These are phyloP conservation scores for Stachybotrys chartarum DNA, from an alignment of 2,329 filamentous ascomycete genomes.

Conservation along the genomic window DNA sequence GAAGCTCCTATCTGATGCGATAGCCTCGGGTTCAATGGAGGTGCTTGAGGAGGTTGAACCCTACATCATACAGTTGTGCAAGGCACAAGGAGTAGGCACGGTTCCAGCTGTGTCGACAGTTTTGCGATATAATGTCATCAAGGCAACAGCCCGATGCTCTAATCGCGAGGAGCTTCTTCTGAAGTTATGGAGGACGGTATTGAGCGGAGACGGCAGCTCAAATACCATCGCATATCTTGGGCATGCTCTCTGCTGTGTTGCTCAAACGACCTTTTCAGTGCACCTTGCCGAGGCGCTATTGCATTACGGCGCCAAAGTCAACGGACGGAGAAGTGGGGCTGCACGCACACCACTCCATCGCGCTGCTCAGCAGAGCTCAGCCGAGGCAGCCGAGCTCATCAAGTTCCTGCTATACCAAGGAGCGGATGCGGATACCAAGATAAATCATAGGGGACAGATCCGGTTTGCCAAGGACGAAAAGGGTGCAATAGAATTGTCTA, in stretches of 20 bases:
- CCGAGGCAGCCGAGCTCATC: conserved; percentile 2
- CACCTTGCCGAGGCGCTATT: neutral
- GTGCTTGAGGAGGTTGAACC: no score
- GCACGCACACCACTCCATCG: neutral
- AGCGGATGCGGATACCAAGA: neutral
- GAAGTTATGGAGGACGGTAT: neutral
- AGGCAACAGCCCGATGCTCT: neutral
- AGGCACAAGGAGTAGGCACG: no score
- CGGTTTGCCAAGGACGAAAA: neutral
- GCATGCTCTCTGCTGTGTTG: neutral
- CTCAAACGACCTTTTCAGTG: neutral
- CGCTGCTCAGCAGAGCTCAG: neutral
- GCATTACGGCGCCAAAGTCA: neutral
- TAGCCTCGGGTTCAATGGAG: no score
- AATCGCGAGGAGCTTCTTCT: neutral
- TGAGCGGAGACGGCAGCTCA: neutral
- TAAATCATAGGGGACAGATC: neutral
- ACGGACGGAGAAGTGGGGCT: neutral
- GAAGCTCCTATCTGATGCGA: no score
- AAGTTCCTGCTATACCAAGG: conserved; percentile 2
- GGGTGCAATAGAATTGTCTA: neutral
- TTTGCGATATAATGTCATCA: neutral
- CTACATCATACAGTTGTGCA: no score
- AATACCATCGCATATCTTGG: neutral
- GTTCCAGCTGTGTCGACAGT: no score